Evolutionary conservation across 78 protist genomes (phyloP).

Genomic region (Cavenderia fasciculata): DNA sequence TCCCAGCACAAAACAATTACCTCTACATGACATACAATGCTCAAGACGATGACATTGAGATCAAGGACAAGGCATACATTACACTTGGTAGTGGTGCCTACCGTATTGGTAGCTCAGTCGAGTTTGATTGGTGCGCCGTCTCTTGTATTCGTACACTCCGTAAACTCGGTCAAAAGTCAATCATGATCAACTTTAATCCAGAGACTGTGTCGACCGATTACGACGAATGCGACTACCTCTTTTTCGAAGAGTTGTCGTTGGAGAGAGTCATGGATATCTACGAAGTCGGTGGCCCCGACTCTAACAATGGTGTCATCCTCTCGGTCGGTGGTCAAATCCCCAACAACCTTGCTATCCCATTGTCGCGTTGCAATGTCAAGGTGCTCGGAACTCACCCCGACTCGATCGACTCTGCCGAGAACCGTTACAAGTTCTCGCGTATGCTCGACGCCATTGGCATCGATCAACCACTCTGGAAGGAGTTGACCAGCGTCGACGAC

Average conservation of each 20-base stretch:
- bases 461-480: constrained; percentile 96
- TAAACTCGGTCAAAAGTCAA: constrained; percentile 84
- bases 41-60: constrained; percentile 82
- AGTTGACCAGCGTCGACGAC: constrained; percentile 80
- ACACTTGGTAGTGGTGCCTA: constrained; percentile 97
- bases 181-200: constrained; percentile 99
- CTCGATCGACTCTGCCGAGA: constrained; percentile 96
- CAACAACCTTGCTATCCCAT: constrained; percentile 92
- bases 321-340: constrained; percentile 97
- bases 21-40: constrained; percentile 96
- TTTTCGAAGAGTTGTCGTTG: constrained; percentile 94
- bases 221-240: constrained; percentile 95
- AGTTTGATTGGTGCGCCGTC: constrained; percentile 93
- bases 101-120: constrained; percentile 93
- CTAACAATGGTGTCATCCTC: constrained; percentile 80
- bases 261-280: constrained; percentile 90
- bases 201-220: constrained; percentile 98
- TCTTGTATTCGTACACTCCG: constrained; percentile 90
- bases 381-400: constrained; percentile 95
- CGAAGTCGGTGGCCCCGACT: constrained; percentile 71
- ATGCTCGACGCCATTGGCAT: constrained; percentile 92
- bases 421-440: constrained; percentile 96
- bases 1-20: constrained; percentile 97
- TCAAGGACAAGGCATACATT: constrained; percentile 69
- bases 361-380: constrained; percentile 70